Percentiles rank a stretch among this genome's conserved stretches.
phyloP scores from a whole-genome alignment of 2,329 filamentous ascomycete species.

The Scopulariopsis brevicaulis region DNA sequence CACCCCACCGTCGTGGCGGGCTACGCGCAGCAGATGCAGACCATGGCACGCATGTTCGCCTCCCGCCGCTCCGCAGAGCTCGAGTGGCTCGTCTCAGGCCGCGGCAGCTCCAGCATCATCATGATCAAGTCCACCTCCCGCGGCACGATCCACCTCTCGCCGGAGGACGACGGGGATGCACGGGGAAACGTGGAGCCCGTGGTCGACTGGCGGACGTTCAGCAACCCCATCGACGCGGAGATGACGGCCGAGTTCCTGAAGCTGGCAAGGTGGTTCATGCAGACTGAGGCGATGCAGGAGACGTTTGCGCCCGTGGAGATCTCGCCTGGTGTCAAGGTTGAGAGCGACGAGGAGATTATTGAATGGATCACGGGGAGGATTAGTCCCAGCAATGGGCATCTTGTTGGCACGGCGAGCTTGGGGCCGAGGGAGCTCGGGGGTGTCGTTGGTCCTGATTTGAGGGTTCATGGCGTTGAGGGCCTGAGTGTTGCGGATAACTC shows the following conservation, averaged over 20 bases:
- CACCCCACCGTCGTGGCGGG: constrained; percentile 9
- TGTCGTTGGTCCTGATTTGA: constrained; percentile 14
- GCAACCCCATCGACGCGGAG: constrained; percentile 39
- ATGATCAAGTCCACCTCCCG: constrained; percentile 32
- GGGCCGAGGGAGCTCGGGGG: constrained; percentile 8
- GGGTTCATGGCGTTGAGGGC: constrained; percentile 25
- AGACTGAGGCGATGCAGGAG: constrained; percentile 18
- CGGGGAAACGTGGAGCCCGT: constrained; percentile 32
- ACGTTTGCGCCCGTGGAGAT: constrained; percentile 22
- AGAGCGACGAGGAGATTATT: constrained; percentile 13
- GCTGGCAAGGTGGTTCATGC: constrained; percentile 21
- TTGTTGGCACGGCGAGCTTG: constrained; percentile 7
- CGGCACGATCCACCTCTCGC: constrained; percentile 39
- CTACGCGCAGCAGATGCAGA: constrained; percentile 10
- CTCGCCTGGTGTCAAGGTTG: constrained; percentile 20
- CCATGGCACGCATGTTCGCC: constrained; percentile 8
- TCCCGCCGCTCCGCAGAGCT: constrained; percentile 12
- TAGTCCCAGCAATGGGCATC: constrained; percentile 8
- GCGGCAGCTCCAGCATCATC: constrained; percentile 6
- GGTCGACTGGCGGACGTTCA: constrained; percentile 28
- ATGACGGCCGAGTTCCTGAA: constrained; percentile 26
- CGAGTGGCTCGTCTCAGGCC: constrained; percentile 11
- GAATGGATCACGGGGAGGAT: constrained; percentile 7
- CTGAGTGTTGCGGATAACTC: constrained; percentile 27
- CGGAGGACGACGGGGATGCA: constrained; percentile 17